Conservation (phyloP, 495 filamentous ascomycete genomes). For the Aspergillus cristatus region DNA sequence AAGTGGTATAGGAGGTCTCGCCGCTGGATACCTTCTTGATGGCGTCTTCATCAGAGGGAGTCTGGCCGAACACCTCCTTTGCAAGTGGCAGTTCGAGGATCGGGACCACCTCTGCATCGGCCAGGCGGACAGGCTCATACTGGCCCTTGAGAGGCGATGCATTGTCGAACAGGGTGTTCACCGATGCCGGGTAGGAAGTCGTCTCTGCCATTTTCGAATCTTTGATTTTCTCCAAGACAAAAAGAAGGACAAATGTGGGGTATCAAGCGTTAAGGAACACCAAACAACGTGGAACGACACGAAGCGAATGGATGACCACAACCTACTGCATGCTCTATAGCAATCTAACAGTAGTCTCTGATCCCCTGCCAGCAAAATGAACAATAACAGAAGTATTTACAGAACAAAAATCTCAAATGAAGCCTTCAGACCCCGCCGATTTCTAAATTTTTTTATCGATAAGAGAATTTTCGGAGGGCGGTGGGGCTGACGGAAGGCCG, state of each 20-base stretch:
- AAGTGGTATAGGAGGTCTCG: constrained; percentile 29
- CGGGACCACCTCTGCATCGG: constrained; percentile 25
- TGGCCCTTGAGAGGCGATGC: constrained; percentile 17
- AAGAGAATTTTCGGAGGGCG: neutral
- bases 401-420: too few relatives aligned
- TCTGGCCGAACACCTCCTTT: constrained; percentile 26
- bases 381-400: too few relatives aligned
- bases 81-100: constrained; percentile 32
- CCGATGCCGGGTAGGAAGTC: constrained; percentile 17
- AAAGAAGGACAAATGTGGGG: neutral
- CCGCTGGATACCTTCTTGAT: constrained; percentile 17
- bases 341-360: too few relatives aligned
- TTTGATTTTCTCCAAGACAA: neutral
- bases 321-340: too few relatives aligned
- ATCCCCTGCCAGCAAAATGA: too few relatives aligned
- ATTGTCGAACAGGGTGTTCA: constrained; percentile 28
- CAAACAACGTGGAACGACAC: too few relatives aligned
- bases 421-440: neutral
- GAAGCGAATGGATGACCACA: too few relatives aligned
- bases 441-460: constrained; percentile 1
- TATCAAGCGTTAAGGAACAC: too few relatives aligned
- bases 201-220: constrained; percentile 20
- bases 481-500: neutral
- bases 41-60: constrained; percentile 12
- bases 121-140: constrained; percentile 30